Evolutionary conservation across 2,329 filamentous ascomycete species (phyloP).

Genomic region (Xylaria hypoxylon): DNA sequence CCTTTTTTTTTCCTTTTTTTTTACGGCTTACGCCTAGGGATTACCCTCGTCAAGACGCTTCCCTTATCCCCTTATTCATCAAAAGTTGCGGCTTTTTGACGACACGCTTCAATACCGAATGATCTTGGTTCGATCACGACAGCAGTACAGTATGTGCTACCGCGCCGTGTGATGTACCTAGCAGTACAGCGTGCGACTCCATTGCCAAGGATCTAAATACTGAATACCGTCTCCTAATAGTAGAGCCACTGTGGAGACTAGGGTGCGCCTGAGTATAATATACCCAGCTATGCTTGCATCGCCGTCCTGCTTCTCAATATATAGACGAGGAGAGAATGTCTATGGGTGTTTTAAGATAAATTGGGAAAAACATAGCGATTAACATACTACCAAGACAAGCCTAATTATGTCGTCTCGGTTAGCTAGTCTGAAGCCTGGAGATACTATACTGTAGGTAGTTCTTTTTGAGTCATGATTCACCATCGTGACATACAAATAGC

Average conservation of each 20-base stretch:
- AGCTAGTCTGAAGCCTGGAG: neutral
- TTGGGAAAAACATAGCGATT: neutral
- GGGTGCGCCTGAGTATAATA: neutral
- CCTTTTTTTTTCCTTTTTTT: neutral
- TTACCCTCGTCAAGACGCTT: slow-evolving; percentile 6
- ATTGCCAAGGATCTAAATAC: slow-evolving; percentile 12
- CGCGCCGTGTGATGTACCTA: neutral
- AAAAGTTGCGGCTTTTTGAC: neutral
- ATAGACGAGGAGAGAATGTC: neutral
- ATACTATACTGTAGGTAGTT: neutral
- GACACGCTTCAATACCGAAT: neutral
- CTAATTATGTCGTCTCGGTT: neutral
- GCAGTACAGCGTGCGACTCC: neutral
- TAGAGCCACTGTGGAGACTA: neutral
- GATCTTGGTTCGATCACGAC: slow-evolving; percentile 3
- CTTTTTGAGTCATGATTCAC: slow-evolving; percentile 12
- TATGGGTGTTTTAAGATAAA: neutral
- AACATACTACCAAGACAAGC: neutral
- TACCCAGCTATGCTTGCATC: neutral
- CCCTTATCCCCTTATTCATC: neutral
- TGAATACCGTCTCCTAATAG: neutral
- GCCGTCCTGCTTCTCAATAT: neutral
- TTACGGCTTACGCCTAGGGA: slow-evolving; percentile 2
- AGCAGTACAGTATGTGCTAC: slow-evolving; percentile 1
- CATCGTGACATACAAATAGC: slow-evolving; percentile 8